Evolutionary conservation across 176 grass and related monocot genomes (phyloP).

Genomic region (Phyllostachys edulis): DNA sequence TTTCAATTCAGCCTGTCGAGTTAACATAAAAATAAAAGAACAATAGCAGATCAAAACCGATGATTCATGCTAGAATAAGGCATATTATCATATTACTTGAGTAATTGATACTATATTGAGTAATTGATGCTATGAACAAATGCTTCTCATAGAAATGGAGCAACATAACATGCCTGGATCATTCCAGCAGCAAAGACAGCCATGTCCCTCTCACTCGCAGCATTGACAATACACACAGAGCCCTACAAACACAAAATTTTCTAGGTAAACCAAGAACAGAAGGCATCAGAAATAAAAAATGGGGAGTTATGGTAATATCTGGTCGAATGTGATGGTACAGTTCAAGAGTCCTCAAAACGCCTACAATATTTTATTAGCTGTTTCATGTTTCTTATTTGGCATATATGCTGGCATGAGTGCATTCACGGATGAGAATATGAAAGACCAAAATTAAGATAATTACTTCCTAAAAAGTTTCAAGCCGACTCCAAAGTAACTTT

Average conservation of each 20-base stretch:
- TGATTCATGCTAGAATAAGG: conserved; percentile 16
- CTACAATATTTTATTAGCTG: neutral
- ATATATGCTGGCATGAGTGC: conserved; percentile 14
- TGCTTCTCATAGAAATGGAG: conserved; percentile 19
- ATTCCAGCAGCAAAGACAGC: conserved; percentile 91
- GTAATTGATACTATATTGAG: neutral
- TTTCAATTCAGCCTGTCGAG: conserved; percentile 79
- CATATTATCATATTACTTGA: conserved; percentile 1
- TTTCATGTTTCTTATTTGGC: conserved; percentile 16
- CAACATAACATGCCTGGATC: conserved; percentile 63
- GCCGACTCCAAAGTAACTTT: neutral
- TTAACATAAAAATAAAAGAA: conserved; percentile 30
- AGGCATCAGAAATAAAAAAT: neutral
- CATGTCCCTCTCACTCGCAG: conserved; percentile 86
- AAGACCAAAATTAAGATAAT: neutral
- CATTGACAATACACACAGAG: conserved; percentile 43
- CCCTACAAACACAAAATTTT: conserved; percentile 34
- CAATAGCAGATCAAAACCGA: conserved; percentile 27
- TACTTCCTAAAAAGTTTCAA: conserved; percentile 3
- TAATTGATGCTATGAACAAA: conserved; percentile 15
- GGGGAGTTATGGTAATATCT: neutral
- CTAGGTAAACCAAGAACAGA: conserved; percentile 24
- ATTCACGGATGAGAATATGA: conserved; percentile 1
- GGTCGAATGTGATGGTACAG: neutral
- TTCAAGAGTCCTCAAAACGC: neutral